Evolutionary conservation across 768 basidiomycete species (phyloP).

Genomic region (Xerocomus potaroensis): DNA sequence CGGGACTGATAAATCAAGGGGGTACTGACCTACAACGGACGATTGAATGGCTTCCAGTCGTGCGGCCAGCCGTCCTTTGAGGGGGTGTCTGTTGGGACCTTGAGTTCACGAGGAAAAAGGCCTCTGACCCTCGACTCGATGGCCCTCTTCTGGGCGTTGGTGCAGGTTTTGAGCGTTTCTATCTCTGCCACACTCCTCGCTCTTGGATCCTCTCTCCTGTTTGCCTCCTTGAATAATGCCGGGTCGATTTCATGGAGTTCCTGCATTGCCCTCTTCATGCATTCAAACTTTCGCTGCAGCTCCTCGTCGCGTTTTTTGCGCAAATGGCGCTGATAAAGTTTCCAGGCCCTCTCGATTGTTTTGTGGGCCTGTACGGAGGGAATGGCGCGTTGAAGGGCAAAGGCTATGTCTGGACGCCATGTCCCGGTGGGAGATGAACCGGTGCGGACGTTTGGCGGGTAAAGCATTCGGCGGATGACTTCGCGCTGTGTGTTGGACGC

Average conservation of each 20-base stretch:
- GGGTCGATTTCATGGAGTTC: constrained; percentile 53
- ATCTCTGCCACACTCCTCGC: constrained; percentile 52
- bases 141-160: constrained; percentile 61
- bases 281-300: constrained; percentile 69
- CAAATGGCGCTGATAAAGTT: constrained; percentile 70
- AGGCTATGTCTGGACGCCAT: constrained; percentile 78
- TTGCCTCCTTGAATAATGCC: constrained; percentile 64
- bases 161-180: constrained; percentile 57
- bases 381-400: constrained; percentile 76
- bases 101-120: constrained; percentile 83
- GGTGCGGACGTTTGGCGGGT: constrained; percentile 71
- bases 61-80: constrained; percentile 80
- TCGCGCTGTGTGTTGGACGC: constrained; percentile 60
- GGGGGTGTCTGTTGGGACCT: constrained; percentile 83
- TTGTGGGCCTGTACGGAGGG: constrained; percentile 87
- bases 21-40: constrained; percentile 36
- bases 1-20: neutral
- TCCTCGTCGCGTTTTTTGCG: constrained; percentile 68
- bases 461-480: constrained; percentile 73
- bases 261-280: constrained; percentile 84
- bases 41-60: constrained; percentile 69
- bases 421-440: constrained; percentile 72
- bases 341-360: constrained; percentile 89
- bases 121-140: constrained; percentile 76
- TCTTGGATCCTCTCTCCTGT: constrained; percentile 71